Percentiles rank a stretch among this genome's conserved stretches.
These are phyloP conservation scores for Skeletonema marinoi DNA, from an alignment of 108 stramenopile genomes.

Conservation along the genomic window DNA sequence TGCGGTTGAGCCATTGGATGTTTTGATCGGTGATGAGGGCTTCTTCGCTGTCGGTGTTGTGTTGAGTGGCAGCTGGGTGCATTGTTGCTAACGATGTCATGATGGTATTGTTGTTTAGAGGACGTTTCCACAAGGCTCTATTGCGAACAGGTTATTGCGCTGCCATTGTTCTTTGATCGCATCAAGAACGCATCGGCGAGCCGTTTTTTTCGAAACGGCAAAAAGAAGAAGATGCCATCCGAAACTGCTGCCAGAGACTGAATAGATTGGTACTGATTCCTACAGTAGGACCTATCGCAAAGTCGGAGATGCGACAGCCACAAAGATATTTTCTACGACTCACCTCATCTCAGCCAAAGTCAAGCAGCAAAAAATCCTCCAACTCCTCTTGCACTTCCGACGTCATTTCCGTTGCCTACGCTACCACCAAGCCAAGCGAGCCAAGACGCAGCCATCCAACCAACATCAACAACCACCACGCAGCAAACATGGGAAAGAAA, in stretches of 20 bases:
- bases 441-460: too few species aligned
- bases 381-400: too few species aligned
- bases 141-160: too few species aligned
- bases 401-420: not conserved
- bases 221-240: not conserved
- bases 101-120: not conserved
- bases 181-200: not conserved
- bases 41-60: not conserved
- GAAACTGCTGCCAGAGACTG: too few species aligned
- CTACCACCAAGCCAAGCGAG: not conserved
- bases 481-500: constrained; percentile 12
- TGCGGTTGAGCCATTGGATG: constrained; percentile 27
- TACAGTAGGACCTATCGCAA: too few species aligned
- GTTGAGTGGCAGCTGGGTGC: not conserved
- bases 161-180: too few species aligned
- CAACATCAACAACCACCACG: not conserved
- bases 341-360: too few species aligned
- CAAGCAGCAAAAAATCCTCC: too few species aligned
- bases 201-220: not conserved
- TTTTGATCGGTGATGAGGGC: not conserved
- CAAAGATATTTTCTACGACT: too few species aligned
- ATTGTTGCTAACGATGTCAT: not conserved
- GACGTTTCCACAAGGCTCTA: too few species aligned
- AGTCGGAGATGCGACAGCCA: not conserved
- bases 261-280: too few species aligned